Percentiles rank a stretch among this genome's conserved stretches.
These are phyloP conservation scores for Epicoccum nigrum DNA, from an alignment of 2,329 filamentous ascomycete species.

Conservation along the genomic window DNA sequence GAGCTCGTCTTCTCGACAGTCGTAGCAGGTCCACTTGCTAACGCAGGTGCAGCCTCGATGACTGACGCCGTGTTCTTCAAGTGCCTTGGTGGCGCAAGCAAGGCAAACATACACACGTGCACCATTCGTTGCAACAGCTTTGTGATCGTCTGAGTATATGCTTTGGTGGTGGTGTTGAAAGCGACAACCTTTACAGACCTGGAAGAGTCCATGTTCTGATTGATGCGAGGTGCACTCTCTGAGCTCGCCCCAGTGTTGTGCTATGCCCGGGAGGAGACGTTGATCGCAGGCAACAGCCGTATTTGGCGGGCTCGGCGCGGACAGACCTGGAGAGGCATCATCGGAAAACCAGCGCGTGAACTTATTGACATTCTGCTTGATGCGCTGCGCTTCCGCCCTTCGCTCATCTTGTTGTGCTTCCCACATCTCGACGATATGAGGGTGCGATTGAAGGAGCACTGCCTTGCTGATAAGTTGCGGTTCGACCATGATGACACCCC, in stretches of 20 bases:
- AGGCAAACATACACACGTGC: not conserved
- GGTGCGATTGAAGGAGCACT: not conserved
- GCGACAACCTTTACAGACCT: not conserved
- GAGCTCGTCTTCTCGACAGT: not conserved
- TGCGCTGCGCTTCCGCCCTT: not conserved
- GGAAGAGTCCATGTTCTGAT: not conserved
- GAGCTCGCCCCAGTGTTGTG: not conserved
- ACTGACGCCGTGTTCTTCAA: not conserved
- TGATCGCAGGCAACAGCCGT: not conserved
- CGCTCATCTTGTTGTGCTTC: not conserved
- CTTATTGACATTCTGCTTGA: not conserved
- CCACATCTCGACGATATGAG: not conserved
- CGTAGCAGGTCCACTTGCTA: not conserved
- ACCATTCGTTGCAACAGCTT: not conserved
- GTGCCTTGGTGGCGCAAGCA: not conserved
- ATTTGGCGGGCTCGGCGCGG: not conserved
- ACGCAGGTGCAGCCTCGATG: not conserved
- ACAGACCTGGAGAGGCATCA: not conserved
- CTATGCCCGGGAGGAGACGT: not conserved
- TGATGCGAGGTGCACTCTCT: not conserved
- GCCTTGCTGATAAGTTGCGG: not conserved
- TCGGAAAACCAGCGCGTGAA: not conserved
- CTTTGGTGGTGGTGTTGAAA: not conserved
- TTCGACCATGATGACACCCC: not conserved
- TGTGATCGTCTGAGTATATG: not conserved